Base-by-base conservation (phyloP, 495 filamentous ascomycete species). In the Lophiostoma macrostomum region DNA sequence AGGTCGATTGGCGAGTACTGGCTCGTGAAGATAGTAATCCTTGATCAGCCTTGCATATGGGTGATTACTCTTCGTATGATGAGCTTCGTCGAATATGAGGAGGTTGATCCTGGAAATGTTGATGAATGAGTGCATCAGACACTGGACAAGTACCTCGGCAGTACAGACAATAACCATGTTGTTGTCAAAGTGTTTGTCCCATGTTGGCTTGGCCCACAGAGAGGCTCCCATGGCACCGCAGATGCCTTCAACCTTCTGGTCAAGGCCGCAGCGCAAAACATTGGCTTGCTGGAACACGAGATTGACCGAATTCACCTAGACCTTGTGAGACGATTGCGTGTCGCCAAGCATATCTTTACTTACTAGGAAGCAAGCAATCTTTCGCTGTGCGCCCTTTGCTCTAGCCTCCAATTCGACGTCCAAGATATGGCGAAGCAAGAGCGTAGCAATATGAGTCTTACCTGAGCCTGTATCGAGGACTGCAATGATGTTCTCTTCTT, bases 391-490 rank as follows among this genome's bases (percentile, higher is more conserved):
- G 14, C 84, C 87, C 18, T 68, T 60, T 1, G 70, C 76, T 28
- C 94, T 79, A 56, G 82, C 71, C 46, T 87, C 82, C 5, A 96
- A 71, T 68, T 97, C 93, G 48, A 84, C 74, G 22, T 90, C 80
- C 14, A 97, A 73, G 18, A 83, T 80, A 58, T 93, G 79, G 37
- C 84, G 83, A 14, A 98, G 73, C 5, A 98, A 79, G 24, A 97
- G 74, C 13, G 90, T 91, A 0, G 94, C 93, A 61, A 98, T 96
- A 20, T 96, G 74, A 0, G 93, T 98, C 67, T 98, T 98, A 13
- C 93, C 93, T n/a, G 94, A 90, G 30, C 93, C 91, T 29, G 93
- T 96, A 66, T 95, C 90, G n/a, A 97, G 77, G 11, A 98, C 94
- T 1, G 91, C 93, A 63, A 98, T 95, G 12, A 83, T 91, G 60